These are phyloP conservation scores for Phytophthora megakarya DNA, from an alignment of 352 stramenopile genomes.

Conservation along the genomic window DNA sequence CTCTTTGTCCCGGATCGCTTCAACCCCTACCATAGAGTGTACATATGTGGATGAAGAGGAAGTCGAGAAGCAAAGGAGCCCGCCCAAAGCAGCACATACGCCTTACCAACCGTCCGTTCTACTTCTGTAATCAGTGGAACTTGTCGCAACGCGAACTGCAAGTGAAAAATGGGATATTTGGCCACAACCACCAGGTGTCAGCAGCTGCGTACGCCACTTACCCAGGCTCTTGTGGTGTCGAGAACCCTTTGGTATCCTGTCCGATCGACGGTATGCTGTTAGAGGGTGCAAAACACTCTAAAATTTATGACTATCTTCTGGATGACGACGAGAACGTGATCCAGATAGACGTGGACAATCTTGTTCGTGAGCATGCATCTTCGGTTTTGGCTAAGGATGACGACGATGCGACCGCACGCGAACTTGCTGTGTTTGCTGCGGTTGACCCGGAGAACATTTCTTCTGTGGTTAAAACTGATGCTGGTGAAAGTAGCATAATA, in stretches of 20 bases:
- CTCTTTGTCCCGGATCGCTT: not conserved
- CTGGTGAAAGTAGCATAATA: slow-evolving; percentile 7
- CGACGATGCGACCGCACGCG: not conserved
- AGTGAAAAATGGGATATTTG: slow-evolving; percentile 8
- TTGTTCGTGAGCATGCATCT: slow-evolving; percentile 8
- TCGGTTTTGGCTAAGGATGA: slow-evolving; percentile 2
- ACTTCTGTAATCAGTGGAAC: slow-evolving; percentile 7
- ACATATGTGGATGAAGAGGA: slow-evolving; percentile 15
- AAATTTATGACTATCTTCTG: slow-evolving; percentile 21
- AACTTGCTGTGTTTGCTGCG: slow-evolving; percentile 1
- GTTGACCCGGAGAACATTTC: not conserved
- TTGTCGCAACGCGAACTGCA: not conserved
- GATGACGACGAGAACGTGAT: slow-evolving; percentile 28
- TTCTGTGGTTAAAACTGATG: not conserved
- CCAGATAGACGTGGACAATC: slow-evolving; percentile 20
- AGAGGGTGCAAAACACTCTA: not conserved
- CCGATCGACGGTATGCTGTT: slow-evolving; percentile 15
- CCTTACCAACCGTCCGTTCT: slow-evolving; percentile 3
- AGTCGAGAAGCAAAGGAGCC: not conserved
- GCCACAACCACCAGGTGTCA: slow-evolving; percentile 11
- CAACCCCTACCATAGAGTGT: slow-evolving; percentile 7
- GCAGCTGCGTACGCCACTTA: not conserved
- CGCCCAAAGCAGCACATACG: slow-evolving; percentile 7
- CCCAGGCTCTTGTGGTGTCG: not conserved
- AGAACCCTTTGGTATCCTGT: not conserved